A percentile compares a stretch with the other conserved stretches of the same genome.
Conservation (phyloP, 2,329 filamentous ascomycete species). For the Sclerotinia subarctica region DNA sequence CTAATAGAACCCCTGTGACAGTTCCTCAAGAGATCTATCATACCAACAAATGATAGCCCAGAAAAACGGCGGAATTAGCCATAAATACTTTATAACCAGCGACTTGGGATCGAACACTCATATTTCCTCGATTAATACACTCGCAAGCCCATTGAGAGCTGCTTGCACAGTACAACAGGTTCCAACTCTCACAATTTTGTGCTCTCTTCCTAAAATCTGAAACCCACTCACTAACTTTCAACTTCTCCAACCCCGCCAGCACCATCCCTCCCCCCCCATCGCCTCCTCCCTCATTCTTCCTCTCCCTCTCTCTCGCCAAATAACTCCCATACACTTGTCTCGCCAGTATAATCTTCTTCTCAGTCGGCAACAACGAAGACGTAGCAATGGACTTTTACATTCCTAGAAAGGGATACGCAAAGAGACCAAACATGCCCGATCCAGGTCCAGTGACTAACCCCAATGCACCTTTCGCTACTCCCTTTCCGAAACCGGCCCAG, state of each 20-base stretch:
- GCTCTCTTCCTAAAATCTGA: not conserved
- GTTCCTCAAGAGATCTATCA: too few species aligned
- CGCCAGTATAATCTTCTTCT: not conserved
- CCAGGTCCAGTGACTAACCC: slow-evolving; percentile 17
- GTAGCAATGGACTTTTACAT: slow-evolving; percentile 22
- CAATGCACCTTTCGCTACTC: slow-evolving; percentile 17
- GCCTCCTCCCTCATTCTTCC: not conserved
- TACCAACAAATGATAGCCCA: too few species aligned
- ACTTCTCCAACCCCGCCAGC: not conserved
- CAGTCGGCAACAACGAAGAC: slow-evolving; percentile 7
- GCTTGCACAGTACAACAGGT: not conserved
- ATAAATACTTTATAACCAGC: not conserved
- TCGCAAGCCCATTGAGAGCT: too few species aligned
- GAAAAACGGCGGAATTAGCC: too few species aligned
- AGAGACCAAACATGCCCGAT: slow-evolving; percentile 20
- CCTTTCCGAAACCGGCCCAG: slow-evolving; percentile 19
- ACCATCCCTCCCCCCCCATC: not conserved
- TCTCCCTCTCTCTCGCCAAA: not conserved
- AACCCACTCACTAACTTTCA: not conserved
- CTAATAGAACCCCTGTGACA: too few species aligned
- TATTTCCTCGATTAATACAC: too few species aligned
- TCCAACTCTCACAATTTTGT: not conserved
- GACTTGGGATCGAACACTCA: too few species aligned
- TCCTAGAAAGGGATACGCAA: slow-evolving; percentile 20
- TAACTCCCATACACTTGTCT: not conserved